Conservation (phyloP, 2,329 filamentous ascomycete genomes). For the Fusarium tuaranense region DNA sequence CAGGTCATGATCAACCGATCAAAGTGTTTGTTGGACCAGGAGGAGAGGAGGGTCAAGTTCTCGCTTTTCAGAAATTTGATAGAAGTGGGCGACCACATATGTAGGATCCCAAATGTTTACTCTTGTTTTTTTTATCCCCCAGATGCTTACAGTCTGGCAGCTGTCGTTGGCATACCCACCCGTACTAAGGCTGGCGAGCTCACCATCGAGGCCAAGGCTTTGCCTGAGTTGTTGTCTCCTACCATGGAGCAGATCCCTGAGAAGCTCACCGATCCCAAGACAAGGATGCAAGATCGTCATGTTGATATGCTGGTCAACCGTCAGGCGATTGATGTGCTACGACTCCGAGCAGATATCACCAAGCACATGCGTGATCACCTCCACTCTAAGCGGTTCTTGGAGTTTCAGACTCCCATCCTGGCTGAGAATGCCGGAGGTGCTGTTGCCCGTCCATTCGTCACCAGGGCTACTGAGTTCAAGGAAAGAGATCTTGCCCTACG, state of each 20-base stretch:
- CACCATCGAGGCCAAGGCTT: conserved; percentile 74
- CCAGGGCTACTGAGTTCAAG: conserved; percentile 79
- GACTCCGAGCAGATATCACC: conserved; percentile 80
- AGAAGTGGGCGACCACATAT: conserved; percentile 85
- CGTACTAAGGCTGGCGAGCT: conserved; percentile 80
- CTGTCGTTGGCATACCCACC: conserved; percentile 77
- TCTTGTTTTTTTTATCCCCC: conserved; percentile 12
- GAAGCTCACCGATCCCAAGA: conserved; percentile 76
- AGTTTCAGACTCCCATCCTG: conserved; percentile 92
- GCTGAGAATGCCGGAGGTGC: conserved; percentile 88
- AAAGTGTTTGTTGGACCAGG: conserved; percentile 54
- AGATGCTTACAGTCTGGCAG: conserved; percentile 55
- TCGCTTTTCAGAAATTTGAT: conserved; percentile 74
- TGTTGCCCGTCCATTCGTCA: conserved; percentile 86
- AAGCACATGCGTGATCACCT: conserved; percentile 81
- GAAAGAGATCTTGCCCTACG: conserved; percentile 80
- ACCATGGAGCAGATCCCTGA: conserved; percentile 83
- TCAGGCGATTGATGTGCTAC: conserved; percentile 74
- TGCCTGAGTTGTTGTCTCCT: conserved; percentile 81
- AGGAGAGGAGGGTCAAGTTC: conserved; percentile 57
- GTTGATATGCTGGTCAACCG: conserved; percentile 86
- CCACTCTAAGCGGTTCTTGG: conserved; percentile 77
- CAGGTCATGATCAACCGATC: conserved; percentile 82
- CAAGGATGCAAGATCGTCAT: conserved; percentile 81
- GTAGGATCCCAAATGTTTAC: conserved; percentile 63